phyloP scores from a whole-genome alignment of 768 basidiomycete species.

The Pisolithus albus region DNA sequence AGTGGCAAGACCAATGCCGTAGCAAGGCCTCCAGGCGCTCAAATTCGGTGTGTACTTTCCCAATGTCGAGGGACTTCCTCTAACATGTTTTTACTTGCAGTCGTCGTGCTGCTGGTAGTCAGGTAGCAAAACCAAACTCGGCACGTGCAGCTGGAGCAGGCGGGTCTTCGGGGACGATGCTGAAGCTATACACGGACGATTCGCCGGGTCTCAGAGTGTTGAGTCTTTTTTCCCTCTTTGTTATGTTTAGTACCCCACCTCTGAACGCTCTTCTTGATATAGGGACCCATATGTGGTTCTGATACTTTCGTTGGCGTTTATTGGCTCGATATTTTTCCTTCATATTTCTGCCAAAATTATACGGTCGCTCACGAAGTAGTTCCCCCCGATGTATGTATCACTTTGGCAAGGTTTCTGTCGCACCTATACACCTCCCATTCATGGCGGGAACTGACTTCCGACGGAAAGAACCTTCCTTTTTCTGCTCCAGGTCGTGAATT shows the following conservation, averaged over 20 bases:
- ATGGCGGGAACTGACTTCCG: no score
- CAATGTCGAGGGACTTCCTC: not conserved
- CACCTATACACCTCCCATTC: no score
- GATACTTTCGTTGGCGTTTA: constrained; percentile 92
- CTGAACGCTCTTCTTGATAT: constrained; percentile 4
- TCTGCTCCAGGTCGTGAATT: no score
- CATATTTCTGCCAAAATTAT: constrained; percentile 96
- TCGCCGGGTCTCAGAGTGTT: constrained; percentile 96
- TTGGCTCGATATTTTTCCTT: constrained; percentile 97
- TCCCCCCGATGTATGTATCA: constrained; percentile 1
- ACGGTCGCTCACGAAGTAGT: constrained; percentile 79
- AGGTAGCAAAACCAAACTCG: constrained; percentile 74
- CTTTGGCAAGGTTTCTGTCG: no score
- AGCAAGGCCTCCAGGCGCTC: constrained; percentile 71
- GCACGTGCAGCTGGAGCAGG: constrained; percentile 89
- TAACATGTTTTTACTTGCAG: constrained; percentile 28
- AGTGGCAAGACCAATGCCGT: constrained; percentile 42
- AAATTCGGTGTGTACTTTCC: constrained; percentile 58
- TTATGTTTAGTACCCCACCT: not conserved
- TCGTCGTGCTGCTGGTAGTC: constrained; percentile 63
- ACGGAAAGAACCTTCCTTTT: no score
- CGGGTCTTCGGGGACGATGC: constrained; percentile 96
- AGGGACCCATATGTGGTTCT: constrained; percentile 97
- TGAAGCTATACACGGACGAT: constrained; percentile 97
- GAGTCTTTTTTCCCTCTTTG: constrained; percentile 33